Evolutionary conservation across 2,329 filamentous ascomycete species (phyloP).

Genomic region (Trichoderma oligosporum): DNA sequence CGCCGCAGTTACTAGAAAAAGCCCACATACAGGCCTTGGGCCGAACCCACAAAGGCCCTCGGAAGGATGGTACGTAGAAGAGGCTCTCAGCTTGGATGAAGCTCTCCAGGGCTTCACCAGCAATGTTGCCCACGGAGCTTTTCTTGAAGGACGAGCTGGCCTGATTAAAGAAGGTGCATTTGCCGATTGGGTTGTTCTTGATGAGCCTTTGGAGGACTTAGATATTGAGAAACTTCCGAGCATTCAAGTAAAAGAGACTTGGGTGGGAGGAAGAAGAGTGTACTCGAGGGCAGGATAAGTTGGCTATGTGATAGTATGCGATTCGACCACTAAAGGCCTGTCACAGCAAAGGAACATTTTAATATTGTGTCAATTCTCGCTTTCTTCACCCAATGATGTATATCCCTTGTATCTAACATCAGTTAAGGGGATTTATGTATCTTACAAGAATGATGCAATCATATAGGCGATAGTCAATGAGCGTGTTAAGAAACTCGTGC

Average conservation of each 20-base stretch:
- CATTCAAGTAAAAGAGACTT: conserved; percentile 61
- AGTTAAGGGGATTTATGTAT: no score
- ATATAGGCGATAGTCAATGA: no score
- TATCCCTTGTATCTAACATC: no score
- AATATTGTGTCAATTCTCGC: no score
- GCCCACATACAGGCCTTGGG: conserved; percentile 53
- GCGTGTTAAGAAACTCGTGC: no score
- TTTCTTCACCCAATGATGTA: no score
- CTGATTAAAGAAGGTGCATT: conserved; percentile 57
- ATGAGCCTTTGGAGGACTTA: conserved; percentile 50
- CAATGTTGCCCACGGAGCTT: conserved; percentile 56
- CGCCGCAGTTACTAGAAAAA: conserved; percentile 60
- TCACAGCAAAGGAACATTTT: no score
- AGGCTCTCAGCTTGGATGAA: conserved; percentile 55
- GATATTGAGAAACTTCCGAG: conserved; percentile 50
- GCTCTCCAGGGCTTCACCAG: conserved; percentile 61
- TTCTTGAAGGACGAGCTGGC: conserved; percentile 56
- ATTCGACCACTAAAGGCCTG: no score
- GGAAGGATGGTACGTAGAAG: conserved; percentile 56
- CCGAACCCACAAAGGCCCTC: conserved; percentile 44
- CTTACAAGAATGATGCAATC: no score
- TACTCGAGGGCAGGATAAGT: conserved; percentile 31
- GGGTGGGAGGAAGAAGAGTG: conserved; percentile 57
- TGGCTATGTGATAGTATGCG: no score
- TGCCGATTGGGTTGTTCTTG: conserved; percentile 69